phyloP scores from a whole-genome alignment of 2,329 filamentous ascomycete species.

The Monilinia fructicola region DNA sequence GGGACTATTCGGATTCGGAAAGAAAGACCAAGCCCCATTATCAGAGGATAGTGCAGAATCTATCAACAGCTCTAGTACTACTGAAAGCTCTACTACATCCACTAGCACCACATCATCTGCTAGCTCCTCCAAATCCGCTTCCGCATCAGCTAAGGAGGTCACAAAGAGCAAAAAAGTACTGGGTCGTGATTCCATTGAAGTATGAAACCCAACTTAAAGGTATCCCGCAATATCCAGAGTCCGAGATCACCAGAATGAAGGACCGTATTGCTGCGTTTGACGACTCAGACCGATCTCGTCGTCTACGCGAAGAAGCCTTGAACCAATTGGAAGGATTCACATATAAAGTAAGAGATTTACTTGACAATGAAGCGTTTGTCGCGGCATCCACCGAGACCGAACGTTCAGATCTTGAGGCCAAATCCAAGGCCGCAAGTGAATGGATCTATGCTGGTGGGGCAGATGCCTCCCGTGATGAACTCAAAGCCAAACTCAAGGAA shows the following conservation, averaged over 20 bases:
- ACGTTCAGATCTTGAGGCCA: constrained; percentile 64
- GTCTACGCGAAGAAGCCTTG: constrained; percentile 77
- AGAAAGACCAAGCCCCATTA: constrained; percentile 74
- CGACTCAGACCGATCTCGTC: constrained; percentile 74
- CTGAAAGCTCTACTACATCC: constrained; percentile 50
- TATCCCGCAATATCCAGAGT: constrained; percentile 33
- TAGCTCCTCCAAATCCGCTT: constrained; percentile 47
- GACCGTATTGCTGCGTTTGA: constrained; percentile 82
- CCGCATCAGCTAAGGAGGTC: constrained; percentile 35
- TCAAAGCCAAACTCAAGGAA: constrained; percentile 73
- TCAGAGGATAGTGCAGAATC: constrained; percentile 59
- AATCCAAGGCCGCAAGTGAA: constrained; percentile 69
- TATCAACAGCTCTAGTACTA: constrained; percentile 47
- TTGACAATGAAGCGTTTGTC: constrained; percentile 75
- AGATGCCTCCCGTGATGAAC: constrained; percentile 70
- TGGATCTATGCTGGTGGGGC: constrained; percentile 89
- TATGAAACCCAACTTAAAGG: constrained; percentile 36
- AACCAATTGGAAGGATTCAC: constrained; percentile 94
- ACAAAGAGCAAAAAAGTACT: constrained; percentile 38
- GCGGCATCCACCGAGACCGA: constrained; percentile 68
- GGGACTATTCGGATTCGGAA: constrained; percentile 92
- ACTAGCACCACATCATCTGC: constrained; percentile 44
- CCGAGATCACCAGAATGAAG: constrained; percentile 40
- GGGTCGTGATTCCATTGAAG: constrained; percentile 39
- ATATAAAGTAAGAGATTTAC: constrained; percentile 80